Conservation (phyloP, 768 basidiomycete genomes). For the Zangia roseola region DNA sequence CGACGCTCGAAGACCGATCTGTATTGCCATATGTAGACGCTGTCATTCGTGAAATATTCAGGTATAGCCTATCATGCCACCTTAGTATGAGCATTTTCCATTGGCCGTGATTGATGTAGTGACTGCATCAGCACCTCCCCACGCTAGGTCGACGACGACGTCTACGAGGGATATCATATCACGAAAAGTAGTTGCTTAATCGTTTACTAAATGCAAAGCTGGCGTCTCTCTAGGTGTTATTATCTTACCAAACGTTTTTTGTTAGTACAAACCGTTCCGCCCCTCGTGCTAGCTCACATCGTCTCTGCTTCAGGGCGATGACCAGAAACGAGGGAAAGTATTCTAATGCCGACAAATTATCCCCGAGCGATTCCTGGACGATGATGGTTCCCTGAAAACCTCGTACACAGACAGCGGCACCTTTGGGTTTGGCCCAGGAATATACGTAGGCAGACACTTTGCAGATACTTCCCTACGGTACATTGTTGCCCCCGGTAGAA, state of each 20-base stretch:
- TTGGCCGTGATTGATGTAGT: no score
- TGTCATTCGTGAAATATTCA: neutral
- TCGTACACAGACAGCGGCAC: neutral
- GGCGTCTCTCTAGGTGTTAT: neutral
- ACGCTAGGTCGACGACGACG: no score
- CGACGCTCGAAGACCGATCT: neutral
- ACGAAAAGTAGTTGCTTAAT: no score
- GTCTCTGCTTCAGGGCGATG: constrained; percentile 10
- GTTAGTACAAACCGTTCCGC: neutral
- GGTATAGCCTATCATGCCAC: no score
- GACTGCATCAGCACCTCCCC: no score
- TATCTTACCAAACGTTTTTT: neutral
- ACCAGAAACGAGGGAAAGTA: constrained; percentile 26
- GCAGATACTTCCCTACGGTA: constrained; percentile 12
- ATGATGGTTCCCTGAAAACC: constrained; percentile 6
- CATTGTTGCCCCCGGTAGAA: constrained; percentile 1
- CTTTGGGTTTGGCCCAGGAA: constrained; percentile 21
- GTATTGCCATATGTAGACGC: neutral
- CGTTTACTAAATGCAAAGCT: no score
- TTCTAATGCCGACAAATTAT: constrained; percentile 34
- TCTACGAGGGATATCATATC: no score
- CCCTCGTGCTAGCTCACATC: neutral
- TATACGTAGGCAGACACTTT: constrained; percentile 23
- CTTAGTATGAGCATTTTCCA: no score
- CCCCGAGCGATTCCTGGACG: constrained; percentile 38